Evolutionary conservation across 768 basidiomycete species (phyloP), one percentile per base, ranked within the genome.

Genomic region (Pleurotus salmoneostramineus): DNA sequence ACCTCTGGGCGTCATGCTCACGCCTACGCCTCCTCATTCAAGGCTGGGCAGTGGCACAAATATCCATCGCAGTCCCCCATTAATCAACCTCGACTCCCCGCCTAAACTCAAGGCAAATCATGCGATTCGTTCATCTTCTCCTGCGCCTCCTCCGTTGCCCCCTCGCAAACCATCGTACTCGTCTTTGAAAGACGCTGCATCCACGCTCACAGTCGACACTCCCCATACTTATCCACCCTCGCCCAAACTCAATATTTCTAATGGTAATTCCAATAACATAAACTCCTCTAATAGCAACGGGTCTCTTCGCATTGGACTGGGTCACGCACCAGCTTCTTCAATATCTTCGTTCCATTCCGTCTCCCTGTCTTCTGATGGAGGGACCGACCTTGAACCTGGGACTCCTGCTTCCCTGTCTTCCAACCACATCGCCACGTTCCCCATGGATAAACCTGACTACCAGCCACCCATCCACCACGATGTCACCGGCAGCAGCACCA

Each of bases 291-390:
- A 37, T 43, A 14, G 21, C 32, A 43, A 43, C 31, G 52, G 52
- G 17, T 68, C 74, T 12, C 64, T 37, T 5, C 51, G 65, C 43
- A 62, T 61, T 59, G 68, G 66, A 43, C 60, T 70, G 14, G 74
- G 77, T 43, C 89, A 91, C 66, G 79, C 74, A 4, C 79, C 82
- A 4, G 80, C 79, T 2, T 89, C 88, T 1, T 92, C 90, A 49
- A 80, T 90, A 40, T 91, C 90, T 2, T 92, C 90, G 32, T 91
- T 93, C 60, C 89, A 91, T 63, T 91, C 90, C 2, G 87, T 92
- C 27, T 92, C 90, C 1, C 78, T 92, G 14, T 91, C 89, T 1
- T 88, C 87, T 5, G 85, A 62, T 50, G 61, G 61, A 11, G 59
- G 61, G 14, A 58, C 43, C 31, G 46, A 87, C 60, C 75, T 76